Evolutionary conservation across 2,329 filamentous ascomycete species (phyloP).

Genomic region (Hortaea sp.): DNA sequence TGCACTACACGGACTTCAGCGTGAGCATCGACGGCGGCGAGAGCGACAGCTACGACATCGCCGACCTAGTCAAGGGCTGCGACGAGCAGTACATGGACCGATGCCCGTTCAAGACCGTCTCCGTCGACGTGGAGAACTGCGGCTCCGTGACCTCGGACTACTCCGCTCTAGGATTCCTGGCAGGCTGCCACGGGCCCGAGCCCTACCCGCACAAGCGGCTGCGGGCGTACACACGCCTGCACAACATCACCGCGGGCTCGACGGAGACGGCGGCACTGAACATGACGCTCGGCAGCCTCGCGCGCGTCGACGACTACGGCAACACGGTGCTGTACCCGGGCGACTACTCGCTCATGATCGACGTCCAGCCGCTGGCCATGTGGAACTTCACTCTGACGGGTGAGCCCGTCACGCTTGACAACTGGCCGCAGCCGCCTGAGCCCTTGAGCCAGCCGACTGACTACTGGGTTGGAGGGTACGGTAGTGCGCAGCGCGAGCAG

Average conservation of each 20-base stretch:
- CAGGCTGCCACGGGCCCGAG: conserved; percentile 28
- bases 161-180: conserved; percentile 30
- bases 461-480: conserved; percentile 5
- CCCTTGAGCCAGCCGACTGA: conserved; percentile 1
- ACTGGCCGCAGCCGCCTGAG: conserved; percentile 3
- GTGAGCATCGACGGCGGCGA: background rate
- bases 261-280: conserved; percentile 22
- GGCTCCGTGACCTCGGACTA: conserved; percentile 31
- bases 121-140: conserved; percentile 27
- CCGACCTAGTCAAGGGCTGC: conserved; percentile 22
- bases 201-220: conserved; percentile 35
- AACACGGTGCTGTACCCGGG: conserved; percentile 33
- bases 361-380: conserved; percentile 29
- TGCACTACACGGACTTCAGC: conserved; percentile 36
- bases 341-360: conserved; percentile 31
- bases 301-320: conserved; percentile 28
- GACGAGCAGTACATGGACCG: conserved; percentile 22
- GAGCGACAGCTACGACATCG: conserved; percentile 25
- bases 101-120: conserved; percentile 29
- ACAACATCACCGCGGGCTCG: conserved; percentile 8
- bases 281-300: conserved; percentile 29
- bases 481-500: conserved; percentile 1
- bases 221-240: conserved; percentile 16
- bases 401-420: conserved; percentile 1
- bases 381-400: conserved; percentile 9